Conservation (phyloP, 495 filamentous ascomycete genomes). For the Lindgomyces ingoldianus region DNA sequence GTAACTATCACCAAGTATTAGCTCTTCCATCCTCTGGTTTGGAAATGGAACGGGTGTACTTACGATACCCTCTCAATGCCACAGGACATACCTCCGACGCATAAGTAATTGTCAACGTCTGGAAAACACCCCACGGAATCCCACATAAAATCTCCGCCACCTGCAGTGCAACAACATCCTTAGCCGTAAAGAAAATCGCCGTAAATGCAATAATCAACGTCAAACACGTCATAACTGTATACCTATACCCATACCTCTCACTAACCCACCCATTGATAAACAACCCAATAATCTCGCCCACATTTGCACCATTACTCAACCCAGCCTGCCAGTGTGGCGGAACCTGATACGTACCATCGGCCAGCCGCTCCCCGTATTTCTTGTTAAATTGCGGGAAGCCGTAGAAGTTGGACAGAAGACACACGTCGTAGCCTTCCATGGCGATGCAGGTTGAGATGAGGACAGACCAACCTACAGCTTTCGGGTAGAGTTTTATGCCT, state of each 20-base stretch:
- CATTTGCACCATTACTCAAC: constrained; percentile 38
- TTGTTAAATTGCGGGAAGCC: constrained; percentile 44
- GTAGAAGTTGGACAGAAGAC: constrained; percentile 44
- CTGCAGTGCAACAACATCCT: constrained; percentile 31
- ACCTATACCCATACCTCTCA: constrained; percentile 38
- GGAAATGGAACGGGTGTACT: constrained; percentile 6
- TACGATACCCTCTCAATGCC: constrained; percentile 35
- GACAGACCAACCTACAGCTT: constrained; percentile 43
- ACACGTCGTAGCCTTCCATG: constrained; percentile 52
- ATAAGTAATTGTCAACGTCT: constrained; percentile 43
- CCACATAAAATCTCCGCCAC: constrained; percentile 39
- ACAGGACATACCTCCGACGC: constrained; percentile 42
- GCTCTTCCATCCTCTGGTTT: not conserved
- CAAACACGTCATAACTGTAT: constrained; percentile 37
- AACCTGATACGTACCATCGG: constrained; percentile 38
- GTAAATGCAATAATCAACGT: constrained; percentile 37
- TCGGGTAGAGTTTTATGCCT: constrained; percentile 40
- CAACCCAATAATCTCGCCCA: constrained; percentile 44
- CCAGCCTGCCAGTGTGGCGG: constrained; percentile 41
- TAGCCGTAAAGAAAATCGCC: constrained; percentile 42
- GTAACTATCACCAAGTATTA: constrained; percentile 22
- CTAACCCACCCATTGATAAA: constrained; percentile 41
- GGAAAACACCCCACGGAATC: constrained; percentile 43
- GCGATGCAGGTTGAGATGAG: constrained; percentile 47
- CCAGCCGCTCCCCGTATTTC: constrained; percentile 35